phyloP scores from a whole-genome alignment of 768 basidiomycete genomes.

The Boletus tylopilopsis region DNA sequence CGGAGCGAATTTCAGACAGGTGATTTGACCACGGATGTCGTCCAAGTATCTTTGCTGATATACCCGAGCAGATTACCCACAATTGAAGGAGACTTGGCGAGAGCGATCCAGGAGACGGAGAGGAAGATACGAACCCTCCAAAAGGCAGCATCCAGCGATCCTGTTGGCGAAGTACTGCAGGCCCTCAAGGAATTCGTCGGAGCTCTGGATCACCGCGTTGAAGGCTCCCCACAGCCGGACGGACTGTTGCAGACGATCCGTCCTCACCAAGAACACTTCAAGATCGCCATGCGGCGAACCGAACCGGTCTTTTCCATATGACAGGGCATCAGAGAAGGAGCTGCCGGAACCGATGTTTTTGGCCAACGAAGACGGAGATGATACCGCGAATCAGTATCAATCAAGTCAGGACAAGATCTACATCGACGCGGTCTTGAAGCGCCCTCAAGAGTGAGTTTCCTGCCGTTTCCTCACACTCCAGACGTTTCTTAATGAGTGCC shows the following conservation, averaged over 20 bases:
- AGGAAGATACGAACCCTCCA: conserved; percentile 37
- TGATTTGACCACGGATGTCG: conserved; percentile 24
- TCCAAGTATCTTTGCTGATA: not conserved
- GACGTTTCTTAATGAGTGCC: not conserved
- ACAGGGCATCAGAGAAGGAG: conserved; percentile 7
- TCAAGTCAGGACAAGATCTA: conserved; percentile 33
- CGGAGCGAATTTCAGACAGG: conserved; percentile 61
- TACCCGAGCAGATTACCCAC: conserved; percentile 48
- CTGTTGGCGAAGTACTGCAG: conserved; percentile 52
- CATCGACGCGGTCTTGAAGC: conserved; percentile 49
- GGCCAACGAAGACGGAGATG: conserved; percentile 36
- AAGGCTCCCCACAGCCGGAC: conserved; percentile 48
- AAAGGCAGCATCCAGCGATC: conserved; percentile 50
- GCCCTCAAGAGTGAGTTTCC: conserved; percentile 43
- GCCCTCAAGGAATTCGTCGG: conserved; percentile 45
- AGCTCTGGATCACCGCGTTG: conserved; percentile 43
- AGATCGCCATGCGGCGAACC: conserved; percentile 43
- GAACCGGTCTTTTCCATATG: conserved; percentile 60
- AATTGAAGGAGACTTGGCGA: conserved; percentile 56
- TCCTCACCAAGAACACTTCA: conserved; percentile 46
- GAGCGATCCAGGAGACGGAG: conserved; percentile 39
- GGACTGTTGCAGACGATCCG: conserved; percentile 58
- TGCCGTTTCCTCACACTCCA: no score
- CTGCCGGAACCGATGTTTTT: conserved; percentile 31
- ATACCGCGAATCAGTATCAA: no score